These are phyloP conservation scores for Benincasa hispida DNA, from an alignment of 306 rosid genomes.

Conservation along the genomic window DNA sequence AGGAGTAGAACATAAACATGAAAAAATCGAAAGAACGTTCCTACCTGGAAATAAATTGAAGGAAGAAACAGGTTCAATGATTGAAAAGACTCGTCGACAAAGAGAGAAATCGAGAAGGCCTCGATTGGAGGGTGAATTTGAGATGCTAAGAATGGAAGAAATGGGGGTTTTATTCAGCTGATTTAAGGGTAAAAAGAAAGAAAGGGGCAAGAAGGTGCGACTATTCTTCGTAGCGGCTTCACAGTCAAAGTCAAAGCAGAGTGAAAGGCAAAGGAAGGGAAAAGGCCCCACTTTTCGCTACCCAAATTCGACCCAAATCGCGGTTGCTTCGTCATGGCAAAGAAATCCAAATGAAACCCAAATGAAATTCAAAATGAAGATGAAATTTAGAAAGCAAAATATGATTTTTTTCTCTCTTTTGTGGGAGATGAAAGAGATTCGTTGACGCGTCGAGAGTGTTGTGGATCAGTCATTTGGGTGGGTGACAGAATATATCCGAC, in stretches of 20 bases:
- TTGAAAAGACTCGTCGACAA: neutral
- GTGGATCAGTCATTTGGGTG: slow-evolving; percentile 8
- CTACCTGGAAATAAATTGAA: neutral
- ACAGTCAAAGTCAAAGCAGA: slow-evolving; percentile 86
- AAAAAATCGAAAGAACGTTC: too few relatives aligned
- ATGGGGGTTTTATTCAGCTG: slow-evolving; percentile 13
- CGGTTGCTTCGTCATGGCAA: neutral
- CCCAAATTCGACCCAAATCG: slow-evolving; percentile 3
- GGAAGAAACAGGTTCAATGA: neutral
- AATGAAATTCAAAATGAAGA: slow-evolving; percentile 8
- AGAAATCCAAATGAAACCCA: slow-evolving; percentile 19
- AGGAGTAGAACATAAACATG: too few relatives aligned
- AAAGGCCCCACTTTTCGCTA: neutral
- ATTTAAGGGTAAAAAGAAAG: slow-evolving; percentile 20
- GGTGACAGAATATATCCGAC: slow-evolving; percentile 27
- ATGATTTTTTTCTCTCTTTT: too few relatives aligned
- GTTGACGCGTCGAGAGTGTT: slow-evolving; percentile 17
- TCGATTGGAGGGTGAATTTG: slow-evolving; percentile 24
- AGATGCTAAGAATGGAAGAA: slow-evolving; percentile 13
- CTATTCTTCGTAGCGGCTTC: slow-evolving; percentile 55
- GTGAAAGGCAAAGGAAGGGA: neutral
- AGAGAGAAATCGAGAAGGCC: slow-evolving; percentile 25
- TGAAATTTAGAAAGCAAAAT: neutral
- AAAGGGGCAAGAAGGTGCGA: slow-evolving; percentile 74
- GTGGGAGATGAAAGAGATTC: neutral